Base-by-base conservation (phyloP, 371 early-diverging fungal genomes). In the Circinella umbellata region DNA sequence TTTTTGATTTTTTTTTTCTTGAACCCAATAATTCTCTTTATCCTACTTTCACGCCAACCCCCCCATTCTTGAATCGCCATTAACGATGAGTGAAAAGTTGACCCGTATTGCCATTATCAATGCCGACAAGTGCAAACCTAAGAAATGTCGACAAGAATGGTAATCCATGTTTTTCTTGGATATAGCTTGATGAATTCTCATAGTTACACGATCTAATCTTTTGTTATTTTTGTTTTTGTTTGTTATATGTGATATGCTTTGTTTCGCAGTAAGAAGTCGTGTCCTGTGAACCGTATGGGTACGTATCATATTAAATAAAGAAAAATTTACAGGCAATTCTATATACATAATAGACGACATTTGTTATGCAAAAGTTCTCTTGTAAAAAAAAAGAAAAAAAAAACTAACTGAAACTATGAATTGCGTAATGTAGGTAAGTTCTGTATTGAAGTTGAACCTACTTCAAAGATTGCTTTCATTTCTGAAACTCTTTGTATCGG, bases 401-500 rank as follows among this genome's bases (percentile, higher is more conserved):
- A 42, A 9, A 11, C 42, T 42, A 42, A 42, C 42, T 3, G 6
- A 42, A 42, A 42, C 27, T 42, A 42, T 51, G 51, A 51, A 27
- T 51, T 51, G 51, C 17, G n/a, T 42, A 55, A 57, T 42, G 27
- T 85, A 96, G 97, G 98, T 78, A 97, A 98, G 82, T 91, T 97
- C 70, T 98, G 98, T 83, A 98, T 99, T 79, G 96, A 96, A 80
- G 98, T 97, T 60, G 84, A 87, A 51, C 82, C 92, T 17, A 86
- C 86, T 27, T 89, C 91, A 69, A 97, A 96, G 86, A 96, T 95
- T 67, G 90, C 95, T 60, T 90, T 88, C 77, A 97, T 99, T 69
- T 96, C 97, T 39, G 99, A 99, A 85, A 92, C 91, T 61, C 88
- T 99, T 38, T 99, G 99, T 86, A 99, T 99, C 79, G 99, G 99